These are phyloP conservation scores for Wickerhamomyces kurtzmanii DNA, from an alignment of 805 yeast species.

Conservation along the genomic window DNA sequence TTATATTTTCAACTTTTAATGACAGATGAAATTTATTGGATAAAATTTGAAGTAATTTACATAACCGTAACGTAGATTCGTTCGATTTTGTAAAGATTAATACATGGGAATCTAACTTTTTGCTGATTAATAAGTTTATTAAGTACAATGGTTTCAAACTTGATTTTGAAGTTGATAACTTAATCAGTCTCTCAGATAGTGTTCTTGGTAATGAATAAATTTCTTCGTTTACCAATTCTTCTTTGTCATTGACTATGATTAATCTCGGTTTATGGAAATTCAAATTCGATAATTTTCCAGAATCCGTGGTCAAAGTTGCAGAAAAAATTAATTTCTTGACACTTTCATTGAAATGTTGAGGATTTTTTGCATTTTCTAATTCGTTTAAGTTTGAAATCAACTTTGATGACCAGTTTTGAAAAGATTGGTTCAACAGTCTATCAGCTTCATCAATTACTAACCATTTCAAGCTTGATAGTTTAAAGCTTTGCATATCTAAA, in stretches of 20 bases:
- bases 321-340: slow-evolving; percentile 71
- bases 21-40: slow-evolving; percentile 10
- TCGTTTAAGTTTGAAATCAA: slow-evolving; percentile 26
- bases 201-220: slow-evolving; percentile 51
- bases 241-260: slow-evolving; percentile 55
- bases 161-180: slow-evolving; percentile 27
- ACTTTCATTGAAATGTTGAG: slow-evolving; percentile 18
- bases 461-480: slow-evolving; percentile 43
- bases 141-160: slow-evolving; percentile 67
- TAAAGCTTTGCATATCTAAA: slow-evolving; percentile 29
- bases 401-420: slow-evolving; percentile 81
- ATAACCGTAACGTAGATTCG: slow-evolving; percentile 77
- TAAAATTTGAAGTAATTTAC: slow-evolving; percentile 46
- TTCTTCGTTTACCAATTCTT: slow-evolving; percentile 31
- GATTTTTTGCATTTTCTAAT: slow-evolving; percentile 23
- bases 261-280: slow-evolving; percentile 65
- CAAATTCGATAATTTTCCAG: slow-evolving; percentile 72
- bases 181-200: slow-evolving; percentile 32
- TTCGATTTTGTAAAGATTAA: slow-evolving; percentile 68
- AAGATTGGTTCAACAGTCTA: slow-evolving; percentile 73
- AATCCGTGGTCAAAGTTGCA: slow-evolving; percentile 90
- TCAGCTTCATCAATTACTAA: slow-evolving; percentile 80
- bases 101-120: slow-evolving; percentile 23
- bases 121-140: slow-evolving; percentile 39
- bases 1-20: slow-evolving; percentile 34